Evolutionary conservation across 768 basidiomycete species (phyloP).

Genomic region (Auricularia sp.): DNA sequence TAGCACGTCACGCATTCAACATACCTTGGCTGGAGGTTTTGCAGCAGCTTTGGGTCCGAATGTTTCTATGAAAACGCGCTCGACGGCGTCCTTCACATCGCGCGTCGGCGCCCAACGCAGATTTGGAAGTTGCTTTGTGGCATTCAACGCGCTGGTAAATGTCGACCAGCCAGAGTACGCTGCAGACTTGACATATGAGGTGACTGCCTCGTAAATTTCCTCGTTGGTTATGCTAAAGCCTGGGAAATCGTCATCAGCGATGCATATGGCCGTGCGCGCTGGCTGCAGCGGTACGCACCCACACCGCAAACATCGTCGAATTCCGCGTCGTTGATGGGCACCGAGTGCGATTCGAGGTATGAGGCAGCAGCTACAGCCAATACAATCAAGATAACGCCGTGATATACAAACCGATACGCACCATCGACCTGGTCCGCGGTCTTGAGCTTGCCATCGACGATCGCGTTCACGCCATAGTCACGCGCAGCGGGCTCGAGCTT

Average conservation of each 20-base stretch:
- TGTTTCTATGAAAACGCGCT: constrained; percentile 50
- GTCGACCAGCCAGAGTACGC: constrained; percentile 61
- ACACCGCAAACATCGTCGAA: constrained; percentile 81
- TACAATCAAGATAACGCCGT: not conserved
- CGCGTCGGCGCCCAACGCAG: constrained; percentile 78
- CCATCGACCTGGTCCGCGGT: constrained; percentile 81
- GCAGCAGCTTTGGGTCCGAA: constrained; percentile 67
- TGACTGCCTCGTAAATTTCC: constrained; percentile 49
- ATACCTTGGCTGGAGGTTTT: constrained; percentile 29
- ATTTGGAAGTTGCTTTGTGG: constrained; percentile 48
- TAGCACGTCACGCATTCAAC: constrained; percentile 41
- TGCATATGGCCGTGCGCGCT: not conserved
- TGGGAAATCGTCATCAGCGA: constrained; percentile 22
- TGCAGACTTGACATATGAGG: constrained; percentile 42
- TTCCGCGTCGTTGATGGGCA: constrained; percentile 54
- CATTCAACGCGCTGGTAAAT: constrained; percentile 57
- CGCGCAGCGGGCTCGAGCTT: constrained; percentile 55
- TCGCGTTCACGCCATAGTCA: constrained; percentile 52
- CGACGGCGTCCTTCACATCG: constrained; percentile 74
- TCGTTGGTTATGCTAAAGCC: constrained; percentile 69
- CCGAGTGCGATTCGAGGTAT: constrained; percentile 51
- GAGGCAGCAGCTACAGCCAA: constrained; percentile 55
- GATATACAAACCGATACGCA: constrained; percentile 25
- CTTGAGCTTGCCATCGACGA: constrained; percentile 66
- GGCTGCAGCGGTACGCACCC: constrained; percentile 41